These are phyloP conservation scores for Yamadazyma dushanensis DNA, from an alignment of 1,139 yeast species.

Conservation along the genomic window DNA sequence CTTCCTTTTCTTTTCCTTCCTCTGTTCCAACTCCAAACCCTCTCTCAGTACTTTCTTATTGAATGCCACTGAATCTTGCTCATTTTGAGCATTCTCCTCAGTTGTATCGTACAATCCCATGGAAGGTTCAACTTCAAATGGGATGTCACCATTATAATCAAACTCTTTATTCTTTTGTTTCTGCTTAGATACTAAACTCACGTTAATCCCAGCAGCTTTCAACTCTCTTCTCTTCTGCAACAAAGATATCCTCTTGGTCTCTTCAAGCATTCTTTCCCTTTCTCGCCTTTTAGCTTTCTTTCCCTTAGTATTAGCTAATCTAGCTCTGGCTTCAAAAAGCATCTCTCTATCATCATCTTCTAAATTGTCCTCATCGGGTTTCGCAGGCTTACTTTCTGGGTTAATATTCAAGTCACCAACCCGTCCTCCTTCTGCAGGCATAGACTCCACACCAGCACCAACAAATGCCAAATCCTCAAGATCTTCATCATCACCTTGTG, in stretches of 20 bases:
- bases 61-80: constrained; percentile 39
- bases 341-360: constrained; percentile 90
- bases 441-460: constrained; percentile 56
- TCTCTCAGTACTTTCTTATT: constrained; percentile 44
- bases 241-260: constrained; percentile 70
- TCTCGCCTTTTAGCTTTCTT: constrained; percentile 91
- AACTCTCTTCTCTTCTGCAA: constrained; percentile 82
- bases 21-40: constrained; percentile 48
- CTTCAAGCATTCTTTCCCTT: constrained; percentile 76
- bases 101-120: constrained; percentile 69
- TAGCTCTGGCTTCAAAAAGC: constrained; percentile 90
- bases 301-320: constrained; percentile 91
- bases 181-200: constrained; percentile 50
- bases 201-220: constrained; percentile 79
- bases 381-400: constrained; percentile 82
- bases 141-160: constrained; percentile 82
- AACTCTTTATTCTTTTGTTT: constrained; percentile 56
- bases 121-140: constrained; percentile 73
- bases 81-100: constrained; percentile 52
- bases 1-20: constrained; percentile 28
- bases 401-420: constrained; percentile 64
- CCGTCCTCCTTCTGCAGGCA: constrained; percentile 40
- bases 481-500: constrained; percentile 25
- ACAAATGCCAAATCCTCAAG: constrained; percentile 40
- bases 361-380: constrained; percentile 75